These are phyloP conservation scores for Thuja plicata DNA, from an alignment of 83 land plant genomes.

Conservation along the genomic window DNA sequence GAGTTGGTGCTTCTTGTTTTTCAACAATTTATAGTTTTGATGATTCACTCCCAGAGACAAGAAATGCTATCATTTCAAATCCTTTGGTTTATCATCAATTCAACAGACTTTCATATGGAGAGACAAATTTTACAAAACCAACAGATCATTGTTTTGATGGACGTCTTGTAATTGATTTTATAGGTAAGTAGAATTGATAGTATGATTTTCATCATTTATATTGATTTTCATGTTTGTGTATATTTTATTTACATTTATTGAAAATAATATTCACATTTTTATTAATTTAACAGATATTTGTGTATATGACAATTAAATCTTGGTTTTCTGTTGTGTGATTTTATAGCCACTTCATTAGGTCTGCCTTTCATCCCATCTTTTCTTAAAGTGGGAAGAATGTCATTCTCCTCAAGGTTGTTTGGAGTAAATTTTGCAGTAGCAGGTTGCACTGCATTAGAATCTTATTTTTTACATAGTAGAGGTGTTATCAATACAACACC, in stretches of 20 bases:
- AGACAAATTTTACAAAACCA: conserved; percentile 33
- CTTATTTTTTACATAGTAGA: conserved; percentile 7
- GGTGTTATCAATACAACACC: background rate
- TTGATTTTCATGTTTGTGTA: too few relatives aligned
- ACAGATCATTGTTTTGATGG: conserved; percentile 50
- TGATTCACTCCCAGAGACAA: conserved; percentile 37
- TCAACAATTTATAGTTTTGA: conserved; percentile 42
- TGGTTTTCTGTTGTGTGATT: background rate
- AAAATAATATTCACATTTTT: too few relatives aligned
- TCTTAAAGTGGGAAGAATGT: background rate
- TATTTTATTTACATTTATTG: too few relatives aligned
- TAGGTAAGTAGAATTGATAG: conserved; percentile 6
- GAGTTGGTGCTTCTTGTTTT: conserved; percentile 4
- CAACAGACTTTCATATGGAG: conserved; percentile 30
- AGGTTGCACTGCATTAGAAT: conserved; percentile 42
- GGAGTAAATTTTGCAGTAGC: conserved; percentile 59
- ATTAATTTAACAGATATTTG: too few relatives aligned
- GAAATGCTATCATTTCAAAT: conserved; percentile 14
- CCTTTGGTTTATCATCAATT: background rate
- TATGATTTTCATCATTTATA: too few relatives aligned
- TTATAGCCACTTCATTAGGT: conserved; percentile 34
- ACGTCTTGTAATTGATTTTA: conserved; percentile 36
- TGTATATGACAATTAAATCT: too few relatives aligned
- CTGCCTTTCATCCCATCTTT: conserved; percentile 41
- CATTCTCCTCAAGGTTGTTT: background rate